phyloP scores from a whole-genome alignment of 2,329 filamentous ascomycete species.

The Penicillium sp. region DNA sequence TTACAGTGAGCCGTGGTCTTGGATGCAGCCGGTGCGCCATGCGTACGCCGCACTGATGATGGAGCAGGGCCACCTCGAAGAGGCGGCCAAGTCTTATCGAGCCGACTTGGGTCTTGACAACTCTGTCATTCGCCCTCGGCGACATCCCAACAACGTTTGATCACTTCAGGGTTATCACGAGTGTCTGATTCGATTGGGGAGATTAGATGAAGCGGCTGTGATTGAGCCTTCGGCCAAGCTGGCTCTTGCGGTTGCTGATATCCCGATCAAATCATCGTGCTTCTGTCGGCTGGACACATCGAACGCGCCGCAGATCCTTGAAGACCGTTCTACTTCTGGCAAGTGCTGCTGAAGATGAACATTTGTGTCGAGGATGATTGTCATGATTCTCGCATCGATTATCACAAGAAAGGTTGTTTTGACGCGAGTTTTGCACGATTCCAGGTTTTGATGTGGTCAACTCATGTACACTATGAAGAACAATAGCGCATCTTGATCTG shows the following conservation, averaged over 20 bases:
- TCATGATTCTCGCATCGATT: too few species aligned
- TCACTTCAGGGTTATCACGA: slow-evolving; percentile 71
- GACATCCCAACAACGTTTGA: slow-evolving; percentile 74
- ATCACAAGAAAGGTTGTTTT: too few species aligned
- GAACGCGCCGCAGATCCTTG: slow-evolving; percentile 7
- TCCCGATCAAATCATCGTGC: slow-evolving; percentile 59
- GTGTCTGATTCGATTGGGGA: slow-evolving; percentile 60
- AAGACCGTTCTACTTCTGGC: background rate
- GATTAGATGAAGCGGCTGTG: slow-evolving; percentile 46
- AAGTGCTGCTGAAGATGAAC: background rate
- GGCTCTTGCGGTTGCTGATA: slow-evolving; percentile 59
- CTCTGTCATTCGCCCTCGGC: slow-evolving; percentile 61
- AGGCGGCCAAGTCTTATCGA: slow-evolving; percentile 58
- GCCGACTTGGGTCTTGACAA: slow-evolving; percentile 62
- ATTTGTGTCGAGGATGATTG: too few species aligned
- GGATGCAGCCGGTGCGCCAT: slow-evolving; percentile 74
- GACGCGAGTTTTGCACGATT: too few species aligned
- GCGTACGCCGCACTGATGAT: slow-evolving; percentile 68
- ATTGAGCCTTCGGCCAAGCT: slow-evolving; percentile 51
- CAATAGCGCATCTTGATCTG: too few species aligned
- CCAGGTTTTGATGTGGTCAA: too few species aligned
- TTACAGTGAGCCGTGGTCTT: slow-evolving; percentile 74
- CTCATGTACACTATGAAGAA: too few species aligned
- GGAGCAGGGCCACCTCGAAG: slow-evolving; percentile 61
- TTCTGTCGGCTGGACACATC: slow-evolving; percentile 50